Percentiles rank a stretch among this genome's conserved stretches.
Evolutionary conservation across 805 yeast species (phyloP).

Genomic region (Barnettozyma pratensis): DNA sequence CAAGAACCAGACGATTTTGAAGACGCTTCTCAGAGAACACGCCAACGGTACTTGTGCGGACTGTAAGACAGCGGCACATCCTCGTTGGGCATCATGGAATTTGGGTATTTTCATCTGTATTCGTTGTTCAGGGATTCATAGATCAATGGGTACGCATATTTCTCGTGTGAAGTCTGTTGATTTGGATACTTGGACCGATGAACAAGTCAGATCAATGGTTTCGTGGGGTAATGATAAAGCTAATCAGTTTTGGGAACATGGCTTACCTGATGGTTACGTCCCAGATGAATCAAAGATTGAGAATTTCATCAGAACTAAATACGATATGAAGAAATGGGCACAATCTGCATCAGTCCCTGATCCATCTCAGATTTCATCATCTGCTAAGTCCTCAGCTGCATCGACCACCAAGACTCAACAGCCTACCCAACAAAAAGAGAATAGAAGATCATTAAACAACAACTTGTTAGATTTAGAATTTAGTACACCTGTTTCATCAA

Average conservation of each 20-base stretch:
- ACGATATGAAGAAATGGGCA: constrained; percentile 87
- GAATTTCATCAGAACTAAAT: constrained; percentile 87
- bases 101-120: constrained; percentile 91
- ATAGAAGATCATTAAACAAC: constrained; percentile 14
- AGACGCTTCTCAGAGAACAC: constrained; percentile 69
- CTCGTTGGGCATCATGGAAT: constrained; percentile 98
- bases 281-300: constrained; percentile 85
- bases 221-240: constrained; percentile 82
- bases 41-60: constrained; percentile 83
- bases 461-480: constrained; percentile 28
- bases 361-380: constrained; percentile 31
- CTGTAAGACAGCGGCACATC: constrained; percentile 84
- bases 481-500: constrained; percentile 20
- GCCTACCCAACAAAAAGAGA: constrained; percentile 11
- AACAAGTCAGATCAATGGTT: constrained; percentile 76
- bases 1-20: constrained; percentile 46
- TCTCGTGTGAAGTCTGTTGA: constrained; percentile 91
- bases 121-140: constrained; percentile 92
- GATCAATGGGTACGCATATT: constrained; percentile 94
- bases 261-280: constrained; percentile 60
- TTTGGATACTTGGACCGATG: constrained; percentile 94
- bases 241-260: constrained; percentile 79
- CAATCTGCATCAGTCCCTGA: constrained; percentile 51
- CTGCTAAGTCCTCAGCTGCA: constrained; percentile 8
- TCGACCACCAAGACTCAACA: constrained; percentile 3